Evolutionary conservation across 257 asterid species (phyloP).

Genomic region (Nicotiana paniculata): DNA sequence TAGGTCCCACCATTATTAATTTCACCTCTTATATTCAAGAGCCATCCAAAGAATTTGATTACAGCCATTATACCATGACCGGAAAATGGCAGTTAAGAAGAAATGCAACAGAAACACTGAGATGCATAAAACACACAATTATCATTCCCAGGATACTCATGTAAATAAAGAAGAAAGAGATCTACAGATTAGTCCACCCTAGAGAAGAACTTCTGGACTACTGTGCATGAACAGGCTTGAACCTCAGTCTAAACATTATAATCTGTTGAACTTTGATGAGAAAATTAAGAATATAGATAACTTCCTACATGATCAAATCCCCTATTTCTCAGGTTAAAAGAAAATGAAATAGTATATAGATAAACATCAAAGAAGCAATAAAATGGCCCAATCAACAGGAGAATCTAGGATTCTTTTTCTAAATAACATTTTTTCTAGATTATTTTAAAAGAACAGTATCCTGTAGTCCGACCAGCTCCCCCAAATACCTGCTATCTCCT

Average conservation of each 20-base stretch:
- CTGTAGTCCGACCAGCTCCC: neutral
- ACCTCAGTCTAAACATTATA: neutral
- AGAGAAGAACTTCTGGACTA: neutral
- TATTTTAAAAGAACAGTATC: neutral
- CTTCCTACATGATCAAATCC: neutral
- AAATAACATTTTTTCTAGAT: neutral
- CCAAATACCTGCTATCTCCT: neutral
- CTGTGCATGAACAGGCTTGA: neutral
- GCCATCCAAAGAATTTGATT: neutral
- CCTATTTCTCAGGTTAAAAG: neutral
- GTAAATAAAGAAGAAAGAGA: neutral
- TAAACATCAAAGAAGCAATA: neutral
- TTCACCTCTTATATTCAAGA: neutral
- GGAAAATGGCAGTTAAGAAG: neutral
- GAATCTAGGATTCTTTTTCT: neutral
- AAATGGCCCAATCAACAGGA: neutral
- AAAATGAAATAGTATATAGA: neutral
- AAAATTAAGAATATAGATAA: neutral
- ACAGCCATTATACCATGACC: neutral
- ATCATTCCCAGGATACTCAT: neutral
- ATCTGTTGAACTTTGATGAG: neutral
- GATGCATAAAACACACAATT: neutral
- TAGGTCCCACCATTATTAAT: neutral
- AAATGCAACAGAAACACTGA: neutral
- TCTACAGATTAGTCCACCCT: neutral